Evolutionary conservation across 208 protist genomes (phyloP).

Genomic region (Crithidia mellificae): DNA sequence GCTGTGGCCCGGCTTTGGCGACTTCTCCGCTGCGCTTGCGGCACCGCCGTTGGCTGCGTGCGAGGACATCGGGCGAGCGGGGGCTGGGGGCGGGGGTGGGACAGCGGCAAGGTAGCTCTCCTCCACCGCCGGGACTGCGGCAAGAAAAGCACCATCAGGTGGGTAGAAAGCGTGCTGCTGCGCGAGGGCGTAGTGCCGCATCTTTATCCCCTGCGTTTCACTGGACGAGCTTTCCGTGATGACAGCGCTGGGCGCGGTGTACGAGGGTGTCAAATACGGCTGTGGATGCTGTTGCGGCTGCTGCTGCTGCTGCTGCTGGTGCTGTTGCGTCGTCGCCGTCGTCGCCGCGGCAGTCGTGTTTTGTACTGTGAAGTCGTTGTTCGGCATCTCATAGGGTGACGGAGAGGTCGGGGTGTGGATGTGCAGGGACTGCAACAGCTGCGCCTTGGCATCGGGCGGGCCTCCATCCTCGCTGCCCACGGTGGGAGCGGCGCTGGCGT

Average conservation of each 20-base stretch:
- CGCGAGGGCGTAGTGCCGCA: neutral
- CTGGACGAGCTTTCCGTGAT: constrained; percentile 9
- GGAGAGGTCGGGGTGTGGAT: constrained; percentile 8
- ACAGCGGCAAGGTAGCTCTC: neutral
- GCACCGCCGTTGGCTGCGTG: neutral
- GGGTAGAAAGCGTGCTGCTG: neutral
- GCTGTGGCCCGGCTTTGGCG: neutral
- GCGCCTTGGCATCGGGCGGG: constrained; percentile 5
- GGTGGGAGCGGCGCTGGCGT: constrained; percentile 6
- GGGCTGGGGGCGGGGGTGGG: too few species aligned
- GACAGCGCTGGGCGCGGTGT: neutral
- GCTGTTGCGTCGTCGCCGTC: neutral
- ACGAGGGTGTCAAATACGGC: neutral
- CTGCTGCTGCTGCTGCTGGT: neutral
- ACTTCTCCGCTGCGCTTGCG: neutral
- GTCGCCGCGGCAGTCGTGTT: neutral
- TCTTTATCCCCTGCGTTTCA: neutral
- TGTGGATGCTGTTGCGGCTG: neutral
- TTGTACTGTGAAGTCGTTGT: constrained; percentile 2
- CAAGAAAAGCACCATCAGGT: neutral
- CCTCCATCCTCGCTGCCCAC: neutral
- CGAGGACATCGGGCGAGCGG: neutral
- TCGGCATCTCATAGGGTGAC: neutral
- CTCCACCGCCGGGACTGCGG: neutral
- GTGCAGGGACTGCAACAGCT: constrained; percentile 5